Base-by-base conservation (phyloP, 306 rosid genomes). In the Betula pendula region DNA sequence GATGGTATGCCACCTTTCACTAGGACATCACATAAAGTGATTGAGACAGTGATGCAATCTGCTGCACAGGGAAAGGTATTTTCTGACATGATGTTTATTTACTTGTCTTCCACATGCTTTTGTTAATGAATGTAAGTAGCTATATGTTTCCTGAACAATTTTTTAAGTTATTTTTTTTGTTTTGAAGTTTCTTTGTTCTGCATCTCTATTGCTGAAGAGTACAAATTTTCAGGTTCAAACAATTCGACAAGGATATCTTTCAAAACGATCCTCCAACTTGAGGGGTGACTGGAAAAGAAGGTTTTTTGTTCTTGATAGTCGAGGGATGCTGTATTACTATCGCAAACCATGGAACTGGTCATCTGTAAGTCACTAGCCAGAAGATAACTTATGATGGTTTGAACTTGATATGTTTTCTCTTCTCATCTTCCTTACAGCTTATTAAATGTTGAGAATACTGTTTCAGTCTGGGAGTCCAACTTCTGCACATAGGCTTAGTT, bases 241-340 rank as follows among this genome's bases (percentile, higher is more conserved):
- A 55, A 90, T 92, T 85, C 85, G 96, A 60, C 96, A 90, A 88
- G 97, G 97, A 35, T 88, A 87, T 90, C 96, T 92, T 70, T 90
- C 96, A 48, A 92, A 92, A 74, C 93, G 96, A 55, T 92, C 97
- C 51, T 90, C 97, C 80, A 92, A 82, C 77, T 85, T 92, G 75
- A 88, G 97, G 87, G 97, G 80, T 82, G 97, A 92, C 83, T 92
- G 97, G 97, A 92, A 92, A 80, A 88, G 96, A 84, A 90, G 95
- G 87, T 88, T 84, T 85, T 92, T 92, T 88, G 85, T 92, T 81
- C 93, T 92, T 77, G 97, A 92, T 82, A 92, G 96, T 70, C 84
- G 91, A 81, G 97, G 95, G 77, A 84, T 77, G 86, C 79, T 92
- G 82, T 92, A 85, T 81, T 90, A 92, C 85, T 92, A 92, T 76